A percentile compares a stretch with the other conserved stretches of the same genome.
Evolutionary conservation across 148 eudicot species (phyloP).

Genomic region (Persicaria maculosa): DNA sequence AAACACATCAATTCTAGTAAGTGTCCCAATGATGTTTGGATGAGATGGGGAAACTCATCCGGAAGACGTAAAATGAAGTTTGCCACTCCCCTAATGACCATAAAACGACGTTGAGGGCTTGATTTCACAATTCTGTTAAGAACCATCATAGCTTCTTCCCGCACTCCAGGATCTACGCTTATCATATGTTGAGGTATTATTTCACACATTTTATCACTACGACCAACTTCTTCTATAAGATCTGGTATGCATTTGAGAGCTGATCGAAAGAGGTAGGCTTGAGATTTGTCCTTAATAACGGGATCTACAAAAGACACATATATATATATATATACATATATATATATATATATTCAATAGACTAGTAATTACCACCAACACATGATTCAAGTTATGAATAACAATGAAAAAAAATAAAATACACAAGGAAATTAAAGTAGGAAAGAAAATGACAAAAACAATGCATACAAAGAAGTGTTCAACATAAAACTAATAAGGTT

Average conservation of each 20-base stretch:
- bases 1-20: constrained; percentile 89
- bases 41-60: constrained; percentile 92
- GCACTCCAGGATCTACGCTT: constrained; percentile 97
- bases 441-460: neutral
- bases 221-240: constrained; percentile 92
- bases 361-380: neutral
- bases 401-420: neutral
- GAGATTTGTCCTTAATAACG: constrained; percentile 88
- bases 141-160: constrained; percentile 96
- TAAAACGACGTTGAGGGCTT: constrained; percentile 96
- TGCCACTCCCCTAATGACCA: constrained; percentile 95
- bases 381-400: neutral
- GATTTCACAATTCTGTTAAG: constrained; percentile 83
- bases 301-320: constrained; percentile 41
- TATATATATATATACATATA: no score
- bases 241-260: constrained; percentile 98
- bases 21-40: constrained; percentile 93
- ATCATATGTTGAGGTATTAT: constrained; percentile 97
- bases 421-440: neutral
- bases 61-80: constrained; percentile 88
- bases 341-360: neutral
- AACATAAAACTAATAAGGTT: neutral
- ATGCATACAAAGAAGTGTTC: neutral
- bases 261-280: constrained; percentile 88
- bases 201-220: constrained; percentile 92